Conservation (phyloP, 129 eudicot genomes). For the Ambrosia artemisiifolia region DNA sequence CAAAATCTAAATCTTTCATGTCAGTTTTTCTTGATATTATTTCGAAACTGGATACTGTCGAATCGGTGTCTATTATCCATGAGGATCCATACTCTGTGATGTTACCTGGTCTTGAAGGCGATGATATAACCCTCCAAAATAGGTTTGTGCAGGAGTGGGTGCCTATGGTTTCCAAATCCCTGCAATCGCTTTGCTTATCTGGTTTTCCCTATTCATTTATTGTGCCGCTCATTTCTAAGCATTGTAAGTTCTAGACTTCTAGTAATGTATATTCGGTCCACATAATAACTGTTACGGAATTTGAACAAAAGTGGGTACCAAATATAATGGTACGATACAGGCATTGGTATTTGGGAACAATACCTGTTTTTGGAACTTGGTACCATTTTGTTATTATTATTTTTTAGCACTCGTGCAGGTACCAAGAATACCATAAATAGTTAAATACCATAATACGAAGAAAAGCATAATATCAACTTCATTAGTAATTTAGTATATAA, state of each 20-base stretch:
- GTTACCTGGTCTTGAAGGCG: background rate
- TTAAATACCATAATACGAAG: too few species aligned
- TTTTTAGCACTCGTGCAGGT: too few species aligned
- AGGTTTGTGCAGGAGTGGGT: background rate
- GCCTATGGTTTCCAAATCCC: background rate
- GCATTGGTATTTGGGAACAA: too few species aligned
- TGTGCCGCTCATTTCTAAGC: background rate
- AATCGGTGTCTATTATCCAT: background rate
- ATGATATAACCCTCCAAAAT: background rate
- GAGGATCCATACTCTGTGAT: background rate
- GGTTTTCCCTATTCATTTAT: background rate
- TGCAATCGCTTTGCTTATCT: conserved; percentile 1
- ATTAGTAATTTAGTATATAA: too few species aligned
- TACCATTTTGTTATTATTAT: too few species aligned
- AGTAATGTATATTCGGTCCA: too few species aligned
- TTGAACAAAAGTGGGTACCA: too few species aligned
- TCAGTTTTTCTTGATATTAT: background rate
- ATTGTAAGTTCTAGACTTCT: background rate
- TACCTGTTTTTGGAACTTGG: too few species aligned
- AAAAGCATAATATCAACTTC: too few species aligned
- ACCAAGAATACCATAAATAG: too few species aligned
- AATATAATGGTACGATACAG: too few species aligned
- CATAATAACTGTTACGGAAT: too few species aligned
- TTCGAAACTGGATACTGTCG: background rate
- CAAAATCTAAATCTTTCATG: background rate